Percentiles rank a stretch among this genome's conserved stretches.
Conservation (phyloP, 192 early-diverging fungal species). For the Entomortierella parvispora region DNA sequence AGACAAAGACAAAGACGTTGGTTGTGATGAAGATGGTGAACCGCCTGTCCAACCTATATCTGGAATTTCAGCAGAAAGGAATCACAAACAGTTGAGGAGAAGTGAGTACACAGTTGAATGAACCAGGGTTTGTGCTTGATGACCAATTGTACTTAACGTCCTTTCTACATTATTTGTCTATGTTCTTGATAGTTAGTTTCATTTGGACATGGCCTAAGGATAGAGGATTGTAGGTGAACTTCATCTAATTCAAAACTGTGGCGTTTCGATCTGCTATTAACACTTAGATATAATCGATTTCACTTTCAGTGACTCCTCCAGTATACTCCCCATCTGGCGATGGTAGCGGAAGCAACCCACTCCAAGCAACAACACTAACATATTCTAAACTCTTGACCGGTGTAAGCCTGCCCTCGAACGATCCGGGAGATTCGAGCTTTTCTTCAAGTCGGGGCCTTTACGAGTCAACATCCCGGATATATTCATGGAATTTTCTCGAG, state of each 20-base stretch:
- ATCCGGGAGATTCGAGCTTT: conserved; percentile 3
- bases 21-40: background rate
- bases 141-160: conserved; percentile 8
- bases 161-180: background rate
- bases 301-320: conserved; percentile 1
- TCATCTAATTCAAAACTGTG: background rate
- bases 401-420: background rate
- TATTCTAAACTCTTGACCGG: background rate
- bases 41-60: background rate
- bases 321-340: conserved; percentile 9
- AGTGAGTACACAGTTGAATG: conserved; percentile 7
- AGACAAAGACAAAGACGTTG: background rate
- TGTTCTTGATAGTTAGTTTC: conserved; percentile 1
- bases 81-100: conserved; percentile 6
- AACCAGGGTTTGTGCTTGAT: conserved; percentile 9
- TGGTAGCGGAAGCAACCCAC: background rate
- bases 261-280: background rate
- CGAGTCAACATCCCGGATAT: conserved; percentile 7
- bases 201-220: conserved; percentile 4
- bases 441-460: conserved; percentile 3
- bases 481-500: conserved; percentile 14
- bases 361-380: background rate
- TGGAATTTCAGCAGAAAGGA: background rate
- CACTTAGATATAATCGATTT: background rate
- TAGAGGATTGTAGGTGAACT: conserved; percentile 11